Evolutionary conservation across 495 filamentous ascomycete genomes (phyloP), one percentile per base, ranked within the genome.

Genomic region (Parathielavia appendiculata): DNA sequence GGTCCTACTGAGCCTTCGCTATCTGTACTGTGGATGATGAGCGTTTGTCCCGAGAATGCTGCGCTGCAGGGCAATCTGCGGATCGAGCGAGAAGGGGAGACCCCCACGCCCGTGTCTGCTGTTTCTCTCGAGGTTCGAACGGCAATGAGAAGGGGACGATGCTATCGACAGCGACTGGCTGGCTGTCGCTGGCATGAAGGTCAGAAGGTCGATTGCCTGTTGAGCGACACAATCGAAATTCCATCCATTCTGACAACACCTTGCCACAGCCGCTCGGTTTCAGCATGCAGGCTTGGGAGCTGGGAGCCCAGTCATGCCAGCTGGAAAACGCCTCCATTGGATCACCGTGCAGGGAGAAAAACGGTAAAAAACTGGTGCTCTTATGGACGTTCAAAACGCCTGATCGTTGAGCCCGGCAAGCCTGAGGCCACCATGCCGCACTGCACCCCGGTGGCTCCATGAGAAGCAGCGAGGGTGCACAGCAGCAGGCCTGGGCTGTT

Each of bases 361-460:
- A 47, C 34, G 34, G 35, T 2, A 16, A 46, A 14, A 45, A 45
- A 23, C 19, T 53, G 36, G 30, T 58, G 34, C n/a, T 22, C 49
- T 38, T 9, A 5, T 30, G 56, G 30, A 39, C 17, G 41, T 30
- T 43, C 36, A 57, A 58, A 62, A 58, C 58, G 57, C 57, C 56
- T 62, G 51, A 61, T 56, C 63, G 48, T 44, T 54, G 55, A 59
- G 45, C 52, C 54, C 62, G 56, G 46, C 54, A 35, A 20, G 59
- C 56, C 59, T 59, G 52, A 65, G 56, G 58, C 62, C 51, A 51
- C 38, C 23, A 23, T 35, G 44, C 46, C 38, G 44, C 51, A 51
- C 55, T n/a, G 48, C 38, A 36, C 49, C 46, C 30, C 16, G 14
- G 36, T 56, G 54, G 45, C 43, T 30, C 26, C 26, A 30, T 30